Base-by-base conservation (phyloP, 139 green algal genomes). In the Edaphochlamys debaryana region DNA sequence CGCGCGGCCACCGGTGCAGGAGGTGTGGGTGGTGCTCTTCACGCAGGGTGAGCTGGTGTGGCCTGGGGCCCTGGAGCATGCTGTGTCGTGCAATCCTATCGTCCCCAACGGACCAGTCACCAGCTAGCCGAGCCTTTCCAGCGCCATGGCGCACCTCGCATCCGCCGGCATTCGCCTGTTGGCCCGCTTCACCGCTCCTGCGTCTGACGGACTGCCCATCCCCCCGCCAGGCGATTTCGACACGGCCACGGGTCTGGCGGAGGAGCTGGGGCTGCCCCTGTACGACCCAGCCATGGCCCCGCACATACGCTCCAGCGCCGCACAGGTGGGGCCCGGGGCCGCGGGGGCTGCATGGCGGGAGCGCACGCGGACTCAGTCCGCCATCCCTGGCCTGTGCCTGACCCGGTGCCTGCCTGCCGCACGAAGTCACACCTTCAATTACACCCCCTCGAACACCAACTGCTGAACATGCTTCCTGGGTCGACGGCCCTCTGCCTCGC, bases 1-100 rank as follows among this genome's bases (percentile, higher is more conserved):
- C n/a, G 75, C 75, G 25, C 40, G 63, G 75, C 75, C 75, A 60
- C 75, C 75, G 38, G 30, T 81, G 38, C n/a, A 81, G 75, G 75
- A 81, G 75, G 41, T 81, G 42, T 81, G 75, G 75, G 32, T 81
- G 19, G 75, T 81, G 15, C 60, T 81, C 3, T 81, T 81, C 15
- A 81, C 40, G 41, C 52, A 81, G 34, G 60, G 75, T 81, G 34
- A 0, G 74, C 2, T 8, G 60, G 30, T 8, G 60, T 30, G 54
- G 54, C 20, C 15, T 54, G 48, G 54, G 54, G 54, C 54, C 48
- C 48, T 15, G 48, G 48, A 54, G 9, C 48, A 15, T 54, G 48
- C 48, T 54, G 11, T 15, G 15, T 54, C 11, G 11, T 9, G 48
- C 48, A 9, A 54, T 54, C 11, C 48, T 54, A 9, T 54, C 48